These are phyloP conservation scores for Cladosporium phlei DNA, from an alignment of 2,329 filamentous ascomycete species.

Conservation along the genomic window DNA sequence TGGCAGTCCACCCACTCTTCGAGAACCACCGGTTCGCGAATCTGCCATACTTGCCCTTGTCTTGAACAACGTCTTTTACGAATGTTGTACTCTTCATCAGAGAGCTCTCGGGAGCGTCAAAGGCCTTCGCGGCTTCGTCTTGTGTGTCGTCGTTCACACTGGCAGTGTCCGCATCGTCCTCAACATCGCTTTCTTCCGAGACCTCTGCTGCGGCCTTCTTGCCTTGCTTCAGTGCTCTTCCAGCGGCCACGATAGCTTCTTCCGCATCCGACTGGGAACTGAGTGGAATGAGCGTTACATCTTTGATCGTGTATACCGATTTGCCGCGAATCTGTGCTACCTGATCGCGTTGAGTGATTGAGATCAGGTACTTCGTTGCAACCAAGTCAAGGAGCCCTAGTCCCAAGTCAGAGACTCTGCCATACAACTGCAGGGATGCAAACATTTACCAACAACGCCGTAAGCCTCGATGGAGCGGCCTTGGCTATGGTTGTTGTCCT, in stretches of 20 bases:
- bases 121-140: constrained; percentile 23
- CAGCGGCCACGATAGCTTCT: constrained; percentile 63
- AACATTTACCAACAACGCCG: constrained; percentile 52
- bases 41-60: constrained; percentile 76
- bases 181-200: constrained; percentile 26
- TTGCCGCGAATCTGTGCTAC: constrained; percentile 81
- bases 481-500: too few relatives aligned
- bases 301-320: constrained; percentile 80
- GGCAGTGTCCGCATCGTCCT: constrained; percentile 19
- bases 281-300: constrained; percentile 86
- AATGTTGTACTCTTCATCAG: constrained; percentile 56
- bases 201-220: constrained; percentile 28
- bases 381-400: constrained; percentile 80
- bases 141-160: constrained; percentile 19
- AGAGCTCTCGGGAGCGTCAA: constrained; percentile 31
- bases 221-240: constrained; percentile 34
- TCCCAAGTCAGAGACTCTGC: background rate
- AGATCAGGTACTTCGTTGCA: constrained; percentile 75
- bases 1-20: constrained; percentile 70
- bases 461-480: constrained; percentile 42
- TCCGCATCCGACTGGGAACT: constrained; percentile 70
- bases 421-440: background rate
- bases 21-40: constrained; percentile 94
- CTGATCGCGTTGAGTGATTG: constrained; percentile 79
- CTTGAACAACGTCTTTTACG: constrained; percentile 81